These are phyloP conservation scores for Uncinocarpus reesii DNA, from an alignment of 2,329 filamentous ascomycete genomes.

Conservation along the genomic window DNA sequence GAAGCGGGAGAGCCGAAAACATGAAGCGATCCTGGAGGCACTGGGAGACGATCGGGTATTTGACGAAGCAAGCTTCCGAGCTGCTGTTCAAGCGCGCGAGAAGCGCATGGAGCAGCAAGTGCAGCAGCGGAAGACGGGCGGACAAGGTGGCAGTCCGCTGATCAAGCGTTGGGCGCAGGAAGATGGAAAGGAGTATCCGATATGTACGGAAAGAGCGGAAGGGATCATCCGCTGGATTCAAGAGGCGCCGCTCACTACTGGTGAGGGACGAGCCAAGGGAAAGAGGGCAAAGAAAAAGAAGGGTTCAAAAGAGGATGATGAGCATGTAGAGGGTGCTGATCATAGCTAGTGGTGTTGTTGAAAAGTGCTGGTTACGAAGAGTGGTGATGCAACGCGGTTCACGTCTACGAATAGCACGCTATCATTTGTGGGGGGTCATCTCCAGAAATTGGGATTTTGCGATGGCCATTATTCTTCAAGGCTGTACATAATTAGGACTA, in stretches of 20 bases:
- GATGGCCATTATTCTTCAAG: too few species aligned
- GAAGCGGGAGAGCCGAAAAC: slow-evolving; percentile 49
- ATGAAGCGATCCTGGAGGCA: slow-evolving; percentile 57
- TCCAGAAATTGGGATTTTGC: too few species aligned
- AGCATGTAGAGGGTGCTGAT: not conserved
- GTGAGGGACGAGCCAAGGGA: slow-evolving; percentile 14
- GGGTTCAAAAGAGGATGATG: slow-evolving; percentile 1
- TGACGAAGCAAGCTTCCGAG: slow-evolving; percentile 56
- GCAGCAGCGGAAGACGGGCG: slow-evolving; percentile 4
- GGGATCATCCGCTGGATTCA: slow-evolving; percentile 60
- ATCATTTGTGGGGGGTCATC: too few species aligned
- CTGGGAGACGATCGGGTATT: slow-evolving; percentile 57
- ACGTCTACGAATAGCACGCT: too few species aligned
- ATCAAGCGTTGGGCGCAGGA: slow-evolving; percentile 53
- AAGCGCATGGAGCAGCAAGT: slow-evolving; percentile 32
- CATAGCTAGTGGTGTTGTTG: too few species aligned
- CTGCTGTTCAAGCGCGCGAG: slow-evolving; percentile 53
- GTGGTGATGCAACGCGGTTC: too few species aligned
- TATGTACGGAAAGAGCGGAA: slow-evolving; percentile 58
- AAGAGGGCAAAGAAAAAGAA: slow-evolving; percentile 13
- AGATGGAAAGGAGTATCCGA: slow-evolving; percentile 57
- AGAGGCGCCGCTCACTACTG: slow-evolving; percentile 41
- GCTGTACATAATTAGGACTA: too few species aligned
- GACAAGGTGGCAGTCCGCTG: slow-evolving; percentile 19
- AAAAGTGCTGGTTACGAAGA: too few species aligned